Conservation (phyloP, 768 basidiomycete genomes). For the Rhizopogon sp. region DNA sequence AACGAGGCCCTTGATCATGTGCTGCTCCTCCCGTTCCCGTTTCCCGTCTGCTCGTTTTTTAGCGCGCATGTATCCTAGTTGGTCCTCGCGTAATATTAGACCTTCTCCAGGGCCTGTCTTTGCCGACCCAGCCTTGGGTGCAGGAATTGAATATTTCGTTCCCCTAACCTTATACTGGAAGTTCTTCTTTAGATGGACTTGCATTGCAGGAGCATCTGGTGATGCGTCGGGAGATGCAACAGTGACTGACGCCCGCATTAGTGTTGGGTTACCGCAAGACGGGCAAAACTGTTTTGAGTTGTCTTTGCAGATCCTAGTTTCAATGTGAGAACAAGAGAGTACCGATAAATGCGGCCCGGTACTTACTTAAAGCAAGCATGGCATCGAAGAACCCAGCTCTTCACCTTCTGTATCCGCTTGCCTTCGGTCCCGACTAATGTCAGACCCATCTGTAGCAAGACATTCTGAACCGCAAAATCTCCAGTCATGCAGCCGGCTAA, state of each 20-base stretch:
- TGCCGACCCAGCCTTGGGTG: conserved; percentile 83
- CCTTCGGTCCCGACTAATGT: conserved; percentile 88
- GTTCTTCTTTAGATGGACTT: conserved; percentile 92
- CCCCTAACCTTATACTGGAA: conserved; percentile 93
- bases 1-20: conserved; percentile 58
- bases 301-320: conserved; percentile 87
- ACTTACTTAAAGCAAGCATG: conserved; percentile 99
- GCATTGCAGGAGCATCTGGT: conserved; percentile 61
- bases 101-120: conserved; percentile 81
- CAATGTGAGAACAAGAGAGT: neutral
- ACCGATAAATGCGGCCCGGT: neutral
- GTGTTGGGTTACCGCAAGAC: conserved; percentile 89
- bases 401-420: conserved; percentile 83
- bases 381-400: conserved; percentile 94
- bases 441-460: conserved; percentile 90
- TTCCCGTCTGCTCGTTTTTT: conserved; percentile 72
- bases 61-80: conserved; percentile 80
- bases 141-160: conserved; percentile 88
- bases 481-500: conserved; percentile 92
- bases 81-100: conserved; percentile 89
- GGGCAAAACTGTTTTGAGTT: conserved; percentile 94
- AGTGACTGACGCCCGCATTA: conserved; percentile 89
- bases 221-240: conserved; percentile 61
- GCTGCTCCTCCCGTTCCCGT: conserved; percentile 66
- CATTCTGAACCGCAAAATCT: conserved; percentile 99